These are phyloP conservation scores for Cladophialophora exuberans DNA, from an alignment of 2,329 filamentous ascomycete genomes.

Conservation along the genomic window DNA sequence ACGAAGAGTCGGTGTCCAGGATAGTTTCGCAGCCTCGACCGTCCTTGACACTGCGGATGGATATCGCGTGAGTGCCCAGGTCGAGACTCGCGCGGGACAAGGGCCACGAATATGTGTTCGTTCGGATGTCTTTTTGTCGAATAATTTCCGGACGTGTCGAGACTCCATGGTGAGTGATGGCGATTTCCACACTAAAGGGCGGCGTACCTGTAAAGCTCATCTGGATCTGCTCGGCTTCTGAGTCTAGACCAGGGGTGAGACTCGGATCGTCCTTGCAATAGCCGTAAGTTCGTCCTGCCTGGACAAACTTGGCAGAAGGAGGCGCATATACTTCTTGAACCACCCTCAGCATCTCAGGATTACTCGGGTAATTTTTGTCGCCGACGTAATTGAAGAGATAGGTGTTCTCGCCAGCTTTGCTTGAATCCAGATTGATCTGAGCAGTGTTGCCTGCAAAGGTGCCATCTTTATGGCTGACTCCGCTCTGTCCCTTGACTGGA, in stretches of 20 bases:
- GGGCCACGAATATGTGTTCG: constrained; percentile 74
- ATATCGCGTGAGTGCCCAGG: constrained; percentile 85
- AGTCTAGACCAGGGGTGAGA: constrained; percentile 49
- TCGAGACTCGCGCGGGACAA: constrained; percentile 85
- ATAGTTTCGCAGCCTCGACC: constrained; percentile 82
- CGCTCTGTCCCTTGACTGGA: constrained; percentile 66
- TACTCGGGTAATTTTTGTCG: constrained; percentile 85
- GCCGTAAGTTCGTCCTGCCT: constrained; percentile 90
- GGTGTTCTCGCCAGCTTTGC: constrained; percentile 77
- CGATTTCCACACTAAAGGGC: constrained; percentile 88
- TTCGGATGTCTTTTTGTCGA: constrained; percentile 76
- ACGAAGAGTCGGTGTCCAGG: constrained; percentile 69
- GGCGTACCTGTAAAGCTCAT: constrained; percentile 80
- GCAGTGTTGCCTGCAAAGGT: constrained; percentile 77
- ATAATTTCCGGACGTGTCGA: constrained; percentile 78
- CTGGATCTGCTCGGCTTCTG: constrained; percentile 82
- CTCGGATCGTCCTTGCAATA: constrained; percentile 72
- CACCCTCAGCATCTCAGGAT: too few species aligned
- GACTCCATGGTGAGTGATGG: constrained; percentile 82
- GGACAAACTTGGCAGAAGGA: constrained; percentile 78
- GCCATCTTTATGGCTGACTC: constrained; percentile 67
- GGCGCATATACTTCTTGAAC: constrained; percentile 85
- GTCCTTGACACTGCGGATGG: constrained; percentile 88
- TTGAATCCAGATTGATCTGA: constrained; percentile 83
- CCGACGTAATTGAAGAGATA: constrained; percentile 84